phyloP scores from a whole-genome alignment of 176 grass and related monocot species.

The Guadua angustifolia region DNA sequence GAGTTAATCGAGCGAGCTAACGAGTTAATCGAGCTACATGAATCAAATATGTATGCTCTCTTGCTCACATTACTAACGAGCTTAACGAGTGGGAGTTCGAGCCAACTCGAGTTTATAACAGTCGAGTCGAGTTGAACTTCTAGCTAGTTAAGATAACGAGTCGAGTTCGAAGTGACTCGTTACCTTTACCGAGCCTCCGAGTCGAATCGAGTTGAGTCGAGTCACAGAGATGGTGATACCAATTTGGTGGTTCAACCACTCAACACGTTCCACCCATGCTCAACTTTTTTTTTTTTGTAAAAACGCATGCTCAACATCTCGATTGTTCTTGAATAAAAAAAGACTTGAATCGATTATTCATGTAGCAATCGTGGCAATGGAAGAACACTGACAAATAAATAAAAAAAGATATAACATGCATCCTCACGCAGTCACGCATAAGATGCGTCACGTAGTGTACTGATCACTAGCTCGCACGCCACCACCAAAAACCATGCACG shows the following conservation, averaged over 20 bases:
- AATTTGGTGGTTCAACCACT: slow-evolving; percentile 30
- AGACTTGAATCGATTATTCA: slow-evolving; percentile 30
- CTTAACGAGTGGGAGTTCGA: no score
- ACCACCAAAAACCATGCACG: not conserved
- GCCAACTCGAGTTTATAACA: no score
- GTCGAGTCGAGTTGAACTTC: no score
- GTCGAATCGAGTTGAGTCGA: no score
- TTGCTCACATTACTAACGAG: no score
- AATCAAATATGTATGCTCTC: no score
- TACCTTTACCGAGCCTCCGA: no score
- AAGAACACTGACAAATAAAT: not conserved
- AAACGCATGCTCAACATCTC: not conserved
- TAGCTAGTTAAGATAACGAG: no score
- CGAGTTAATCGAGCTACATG: no score
- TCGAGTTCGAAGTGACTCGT: no score
- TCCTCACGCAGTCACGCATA: not conserved
- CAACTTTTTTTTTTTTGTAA: not conserved
- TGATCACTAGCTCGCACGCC: not conserved
- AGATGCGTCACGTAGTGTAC: not conserved
- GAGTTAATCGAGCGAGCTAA: no score
- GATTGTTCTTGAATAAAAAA: not conserved
- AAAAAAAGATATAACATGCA: slow-evolving; percentile 19
- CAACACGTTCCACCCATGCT: not conserved
- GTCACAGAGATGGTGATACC: not conserved
- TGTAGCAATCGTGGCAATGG: not conserved